Evolutionary conservation across 2,329 filamentous ascomycete species (phyloP), one percentile per base, ranked within the genome.

Genomic region (Epichloe brachyelytri): DNA sequence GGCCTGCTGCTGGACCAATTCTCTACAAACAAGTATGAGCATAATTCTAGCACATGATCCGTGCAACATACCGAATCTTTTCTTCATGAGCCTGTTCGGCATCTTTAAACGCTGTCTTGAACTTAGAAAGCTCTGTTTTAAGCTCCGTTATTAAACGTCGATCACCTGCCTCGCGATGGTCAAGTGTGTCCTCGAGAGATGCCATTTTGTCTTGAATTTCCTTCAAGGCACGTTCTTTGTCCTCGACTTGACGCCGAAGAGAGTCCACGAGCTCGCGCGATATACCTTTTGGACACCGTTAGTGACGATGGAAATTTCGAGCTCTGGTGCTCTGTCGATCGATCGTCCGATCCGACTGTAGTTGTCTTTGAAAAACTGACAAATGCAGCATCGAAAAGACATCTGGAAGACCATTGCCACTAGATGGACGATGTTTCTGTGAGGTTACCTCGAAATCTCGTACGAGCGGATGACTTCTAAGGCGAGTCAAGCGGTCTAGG

Each of bases 291-390:
- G 83, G 11, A 90, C 71, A 0, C 86, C 87, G 62, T 90, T 88
- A 43, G 83, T 77, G 51, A 89, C 75, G 11, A 93, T 79, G 0
- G 88, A 85, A 26, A 94, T 83, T 64, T 98, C 93, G 54, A 94
- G 73, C 1, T 84, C 88, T 0, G 93, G 93, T 55, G 95, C 88
- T 54, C 91, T 83, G 66, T 98, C 93, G 59, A 98, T 87, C 14
- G 88, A 86, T 55, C 88, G 81, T 39, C 85, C 72, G 52, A 96
- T 71, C 8, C 90, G 84, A 60, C 86, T 91, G 63, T 94, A 97
- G 63, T 95, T 95, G 61, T 97, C 90, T 62, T 96, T 96, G 60
- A 96, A 80, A 60, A 95, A 54, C 96, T 87, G 51, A 98, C 82
- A 65, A 96, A 97, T 0, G 79, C 79, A 45, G 80, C 76, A 58